Evolutionary conservation across 768 basidiomycete genomes (phyloP).

Genomic region (Suillus ampliporus): DNA sequence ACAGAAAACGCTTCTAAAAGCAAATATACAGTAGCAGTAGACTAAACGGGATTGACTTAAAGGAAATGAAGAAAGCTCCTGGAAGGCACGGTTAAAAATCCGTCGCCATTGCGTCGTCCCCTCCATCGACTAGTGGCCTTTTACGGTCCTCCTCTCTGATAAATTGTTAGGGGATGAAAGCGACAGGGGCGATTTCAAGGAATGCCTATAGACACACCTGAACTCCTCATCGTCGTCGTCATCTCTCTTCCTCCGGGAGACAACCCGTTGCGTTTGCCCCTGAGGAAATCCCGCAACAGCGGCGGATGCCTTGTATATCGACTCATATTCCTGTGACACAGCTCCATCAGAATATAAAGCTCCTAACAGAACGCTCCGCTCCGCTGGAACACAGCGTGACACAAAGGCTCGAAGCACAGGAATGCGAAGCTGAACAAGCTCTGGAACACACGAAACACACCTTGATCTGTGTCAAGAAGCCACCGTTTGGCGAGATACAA

Average conservation of each 20-base stretch:
- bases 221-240: constrained; percentile 70
- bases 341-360: constrained; percentile 9
- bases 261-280: constrained; percentile 45
- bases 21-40: constrained; percentile 3
- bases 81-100: constrained; percentile 25
- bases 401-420: neutral
- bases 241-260: constrained; percentile 68
- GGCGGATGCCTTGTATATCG: constrained; percentile 82
- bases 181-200: neutral
- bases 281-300: constrained; percentile 67
- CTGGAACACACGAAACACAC: constrained; percentile 40
- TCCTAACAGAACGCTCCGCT: neutral
- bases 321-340: constrained; percentile 82
- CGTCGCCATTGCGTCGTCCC: constrained; percentile 40
- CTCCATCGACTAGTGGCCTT: constrained; percentile 42
- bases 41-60: neutral
- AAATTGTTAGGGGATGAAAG: neutral
- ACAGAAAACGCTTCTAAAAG: neutral
- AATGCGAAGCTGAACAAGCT: neutral
- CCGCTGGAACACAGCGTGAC: neutral
- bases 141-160: constrained; percentile 51
- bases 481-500: constrained; percentile 92
- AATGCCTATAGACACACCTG: constrained; percentile 38
- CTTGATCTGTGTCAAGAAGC: constrained; percentile 93
- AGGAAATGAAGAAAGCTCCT: neutral